Base-by-base conservation (phyloP, 169 alveolate genomes). In the Cyclospora cayetanensis region DNA sequence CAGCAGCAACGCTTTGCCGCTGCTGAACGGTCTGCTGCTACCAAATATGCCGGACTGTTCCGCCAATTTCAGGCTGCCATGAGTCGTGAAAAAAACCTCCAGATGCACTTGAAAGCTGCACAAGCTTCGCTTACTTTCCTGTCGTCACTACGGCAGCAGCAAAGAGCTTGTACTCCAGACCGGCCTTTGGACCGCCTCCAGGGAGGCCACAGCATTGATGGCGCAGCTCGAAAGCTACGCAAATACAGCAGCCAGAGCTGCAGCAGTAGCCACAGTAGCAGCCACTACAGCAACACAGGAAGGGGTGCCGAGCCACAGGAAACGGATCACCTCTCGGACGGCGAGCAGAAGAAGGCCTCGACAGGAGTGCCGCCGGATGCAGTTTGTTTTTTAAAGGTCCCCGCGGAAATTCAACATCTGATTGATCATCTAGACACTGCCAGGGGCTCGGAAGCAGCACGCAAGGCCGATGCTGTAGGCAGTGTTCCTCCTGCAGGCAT, bases 1-100 rank as follows among this genome's bases (percentile, higher is more conserved):
- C 85, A 74, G 65, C 85, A n/a, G 65, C 85, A 74, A 43, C 85
- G 37, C n/a, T 42, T 43, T 39, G 85, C 85, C 42, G 85, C 85
- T 74, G 85, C 85, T 18, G 85, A 39, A 15, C 85, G 85, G 25
- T 22, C 55, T 41, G 60, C 85, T n/a, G 60, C 63, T 1, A 39
- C 85, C 2, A 12, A 27, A 18, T 35, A 41, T 74, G 34, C 42
- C 37, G 15, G n/a, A 18, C 85, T 74, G 11, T 74, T 63, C 37
- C 42, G 85, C 22, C 85, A 43, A 5, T 31, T 74, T 0, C 11
- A 74, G 85, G 85, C 46, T 39, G 27, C 85, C 20, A 22, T 7
- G 65, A 39, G 7, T 1, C 85, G 65, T 2, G 29, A 20, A 41
- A 12, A 74, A 43, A 37, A 74, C 25, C 63, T 74, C 35, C 37